A percentile compares a stretch with the other conserved stretches of the same genome.
Conservation (phyloP, 2,329 filamentous ascomycete species). For the Colletotrichum lindemuthianum region DNA sequence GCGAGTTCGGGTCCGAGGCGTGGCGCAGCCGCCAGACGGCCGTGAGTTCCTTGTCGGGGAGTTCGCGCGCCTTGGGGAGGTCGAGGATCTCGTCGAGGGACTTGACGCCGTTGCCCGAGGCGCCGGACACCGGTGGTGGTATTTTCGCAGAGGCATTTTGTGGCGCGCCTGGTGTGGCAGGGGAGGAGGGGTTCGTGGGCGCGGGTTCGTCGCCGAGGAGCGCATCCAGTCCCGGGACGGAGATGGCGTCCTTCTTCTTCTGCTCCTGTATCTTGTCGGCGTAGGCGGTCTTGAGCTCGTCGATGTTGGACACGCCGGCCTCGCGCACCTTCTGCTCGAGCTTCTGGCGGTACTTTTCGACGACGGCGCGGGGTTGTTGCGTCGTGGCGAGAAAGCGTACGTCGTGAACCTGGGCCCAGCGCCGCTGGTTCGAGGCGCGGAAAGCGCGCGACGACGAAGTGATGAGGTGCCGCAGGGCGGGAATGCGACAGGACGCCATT, state of each 20-base stretch:
- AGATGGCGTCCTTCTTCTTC: conserved; percentile 72
- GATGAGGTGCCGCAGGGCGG: conserved; percentile 59
- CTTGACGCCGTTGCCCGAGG: conserved; percentile 47
- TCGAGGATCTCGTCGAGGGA: conserved; percentile 72
- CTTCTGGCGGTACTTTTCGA: conserved; percentile 90
- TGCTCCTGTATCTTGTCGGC: conserved; percentile 82
- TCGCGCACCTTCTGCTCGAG: conserved; percentile 82
- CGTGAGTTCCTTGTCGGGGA: conserved; percentile 85
- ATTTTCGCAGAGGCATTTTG: conserved; percentile 15
- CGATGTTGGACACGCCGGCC: conserved; percentile 75
- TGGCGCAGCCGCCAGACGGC: conserved; percentile 91
- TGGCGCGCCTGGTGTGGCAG: conserved; percentile 10
- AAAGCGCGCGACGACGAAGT: conserved; percentile 45
- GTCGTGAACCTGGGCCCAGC: conserved; percentile 93
- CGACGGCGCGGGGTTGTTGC: conserved; percentile 70
- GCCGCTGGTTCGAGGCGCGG: conserved; percentile 67
- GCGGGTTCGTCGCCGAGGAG: conserved; percentile 40
- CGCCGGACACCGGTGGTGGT: conserved; percentile 39
- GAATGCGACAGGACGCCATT: conserved; percentile 62
- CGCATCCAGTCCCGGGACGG: conserved; percentile 48
- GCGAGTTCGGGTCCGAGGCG: conserved; percentile 74
- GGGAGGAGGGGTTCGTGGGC: conserved; percentile 47
- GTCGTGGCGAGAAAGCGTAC: conserved; percentile 90
- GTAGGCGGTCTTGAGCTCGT: conserved; percentile 84
- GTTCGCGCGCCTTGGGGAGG: conserved; percentile 76